These are phyloP conservation scores for Podospora pseudopauciseta DNA, from an alignment of 495 filamentous ascomycete genomes.

Conservation along the genomic window DNA sequence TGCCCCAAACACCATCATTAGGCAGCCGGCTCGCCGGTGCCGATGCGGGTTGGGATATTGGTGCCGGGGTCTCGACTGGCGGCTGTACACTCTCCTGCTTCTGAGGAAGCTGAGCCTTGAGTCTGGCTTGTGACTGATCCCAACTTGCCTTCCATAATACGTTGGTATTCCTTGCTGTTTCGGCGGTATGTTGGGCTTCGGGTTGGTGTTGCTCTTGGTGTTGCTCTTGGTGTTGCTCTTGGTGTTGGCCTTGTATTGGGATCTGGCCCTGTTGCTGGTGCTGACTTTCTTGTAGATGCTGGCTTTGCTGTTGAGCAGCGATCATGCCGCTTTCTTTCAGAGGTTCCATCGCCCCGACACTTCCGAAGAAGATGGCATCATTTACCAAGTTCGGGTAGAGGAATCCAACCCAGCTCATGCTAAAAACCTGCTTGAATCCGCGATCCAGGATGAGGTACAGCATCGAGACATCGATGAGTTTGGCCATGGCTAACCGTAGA, in stretches of 20 bases:
- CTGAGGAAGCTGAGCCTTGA: neutral
- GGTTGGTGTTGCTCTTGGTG: neutral
- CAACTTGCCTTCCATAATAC: neutral
- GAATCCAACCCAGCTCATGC: slow-evolving; percentile 1
- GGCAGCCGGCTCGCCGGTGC: neutral
- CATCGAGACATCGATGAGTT: slow-evolving; percentile 17
- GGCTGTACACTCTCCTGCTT: neutral
- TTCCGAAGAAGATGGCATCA: slow-evolving; percentile 9
- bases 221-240: neutral
- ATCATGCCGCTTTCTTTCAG: neutral
- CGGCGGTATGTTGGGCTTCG: neutral
- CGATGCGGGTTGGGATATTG: neutral
- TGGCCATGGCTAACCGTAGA: slow-evolving; percentile 22
- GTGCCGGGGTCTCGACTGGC: neutral
- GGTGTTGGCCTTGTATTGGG: neutral
- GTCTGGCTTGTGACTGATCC: neutral
- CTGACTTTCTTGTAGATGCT: neutral
- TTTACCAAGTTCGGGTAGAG: slow-evolving; percentile 9
- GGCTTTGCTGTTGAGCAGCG: neutral
- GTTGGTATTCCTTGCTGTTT: neutral
- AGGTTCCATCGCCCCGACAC: slow-evolving; percentile 5
- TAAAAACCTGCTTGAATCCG: slow-evolving; percentile 14
- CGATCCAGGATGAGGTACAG: slow-evolving; percentile 18
- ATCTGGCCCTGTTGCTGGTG: neutral
- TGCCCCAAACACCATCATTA: neutral